Base-by-base conservation (phyloP, 2,329 filamentous ascomycete genomes). In the Cladosporium oxysporum region DNA sequence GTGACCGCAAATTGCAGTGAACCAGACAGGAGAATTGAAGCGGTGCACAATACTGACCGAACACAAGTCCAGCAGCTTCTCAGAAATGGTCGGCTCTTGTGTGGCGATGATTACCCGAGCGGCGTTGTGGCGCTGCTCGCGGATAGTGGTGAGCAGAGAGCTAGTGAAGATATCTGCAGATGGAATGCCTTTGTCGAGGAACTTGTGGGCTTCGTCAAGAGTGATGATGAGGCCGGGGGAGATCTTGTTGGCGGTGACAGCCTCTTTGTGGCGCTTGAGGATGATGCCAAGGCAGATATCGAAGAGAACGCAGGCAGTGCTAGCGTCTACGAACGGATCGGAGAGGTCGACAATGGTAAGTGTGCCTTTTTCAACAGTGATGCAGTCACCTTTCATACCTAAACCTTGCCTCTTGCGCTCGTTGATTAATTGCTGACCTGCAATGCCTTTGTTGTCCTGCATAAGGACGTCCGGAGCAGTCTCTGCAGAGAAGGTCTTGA, bases 171-270 rank as follows among this genome's bases (percentile, higher is more conserved):
- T n/a, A 3, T 61, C 58, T 5, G 58, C 58, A 7, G 58, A 29
- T 6, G 44, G 41, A 16, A 61, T 23, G 41, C 14, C 26, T 29
- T 31, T 61, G 14, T 83, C 85, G 83, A 92, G 87, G 73, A 88
- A 92, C 71, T 93, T 93, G 74, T 95, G 91, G 0, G 91, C 91
- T 73, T 94, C 90, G 68, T 94, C 91, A 0, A 93, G 79, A 0
- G 89, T 90, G 16, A 93, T 77, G 44, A 93, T 80, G 5, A 87
- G 83, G 0, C 89, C 75, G 0, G 75, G 69, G 6, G 58, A 35
- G 0, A 70, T 69, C 0, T 82, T 76, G 7, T 64, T 58, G 2
- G 18, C 59, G 5, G 28, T 37, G 29, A 52, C 44, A 21, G 44
- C 59, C 35, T 64, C 53, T 33, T 58, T 57, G 0, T 91, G 76